These are phyloP conservation scores for Metschnikowia bowlesiae DNA, from an alignment of 805 yeast species.

Conservation along the genomic window DNA sequence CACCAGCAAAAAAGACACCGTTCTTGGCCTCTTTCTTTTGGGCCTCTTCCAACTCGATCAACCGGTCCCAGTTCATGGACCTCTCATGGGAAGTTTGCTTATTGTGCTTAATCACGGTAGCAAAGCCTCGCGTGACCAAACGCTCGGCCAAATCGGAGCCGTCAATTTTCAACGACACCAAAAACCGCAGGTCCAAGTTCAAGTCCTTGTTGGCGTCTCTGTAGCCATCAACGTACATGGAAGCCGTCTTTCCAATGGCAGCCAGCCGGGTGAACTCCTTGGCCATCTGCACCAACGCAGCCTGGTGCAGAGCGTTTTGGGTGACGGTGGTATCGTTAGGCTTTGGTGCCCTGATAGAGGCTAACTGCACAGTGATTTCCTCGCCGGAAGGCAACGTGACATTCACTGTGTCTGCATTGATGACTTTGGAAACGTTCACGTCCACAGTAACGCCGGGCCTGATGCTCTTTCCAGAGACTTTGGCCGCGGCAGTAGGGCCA, in stretches of 20 bases:
- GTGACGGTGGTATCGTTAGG: slow-evolving; percentile 50
- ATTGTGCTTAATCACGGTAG: slow-evolving; percentile 73
- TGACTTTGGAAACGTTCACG: slow-evolving; percentile 55
- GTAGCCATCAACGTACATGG: slow-evolving; percentile 56
- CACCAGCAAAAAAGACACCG: slow-evolving; percentile 57
- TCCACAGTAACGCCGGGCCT: slow-evolving; percentile 46
- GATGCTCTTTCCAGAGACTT: slow-evolving; percentile 16
- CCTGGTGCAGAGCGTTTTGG: slow-evolving; percentile 30
- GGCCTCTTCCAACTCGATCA: slow-evolving; percentile 62
- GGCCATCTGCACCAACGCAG: slow-evolving; percentile 59
- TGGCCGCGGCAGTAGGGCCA: slow-evolving; percentile 5
- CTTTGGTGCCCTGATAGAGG: slow-evolving; percentile 75
- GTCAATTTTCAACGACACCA: slow-evolving; percentile 51
- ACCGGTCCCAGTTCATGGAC: slow-evolving; percentile 71
- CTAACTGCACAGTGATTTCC: slow-evolving; percentile 65
- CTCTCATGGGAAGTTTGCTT: slow-evolving; percentile 64
- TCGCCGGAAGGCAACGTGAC: slow-evolving; percentile 47
- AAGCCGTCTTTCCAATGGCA: slow-evolving; percentile 67
- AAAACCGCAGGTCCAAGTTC: slow-evolving; percentile 58
- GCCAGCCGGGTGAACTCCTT: slow-evolving; percentile 68
- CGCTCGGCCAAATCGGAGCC: slow-evolving; percentile 57
- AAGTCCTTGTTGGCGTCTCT: slow-evolving; percentile 54
- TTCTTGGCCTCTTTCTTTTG: slow-evolving; percentile 49
- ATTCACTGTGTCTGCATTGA: slow-evolving; percentile 65
- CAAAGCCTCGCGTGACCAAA: slow-evolving; percentile 63